phyloP scores from a whole-genome alignment of 164 flowering plant species.

The Annona squamosa region DNA sequence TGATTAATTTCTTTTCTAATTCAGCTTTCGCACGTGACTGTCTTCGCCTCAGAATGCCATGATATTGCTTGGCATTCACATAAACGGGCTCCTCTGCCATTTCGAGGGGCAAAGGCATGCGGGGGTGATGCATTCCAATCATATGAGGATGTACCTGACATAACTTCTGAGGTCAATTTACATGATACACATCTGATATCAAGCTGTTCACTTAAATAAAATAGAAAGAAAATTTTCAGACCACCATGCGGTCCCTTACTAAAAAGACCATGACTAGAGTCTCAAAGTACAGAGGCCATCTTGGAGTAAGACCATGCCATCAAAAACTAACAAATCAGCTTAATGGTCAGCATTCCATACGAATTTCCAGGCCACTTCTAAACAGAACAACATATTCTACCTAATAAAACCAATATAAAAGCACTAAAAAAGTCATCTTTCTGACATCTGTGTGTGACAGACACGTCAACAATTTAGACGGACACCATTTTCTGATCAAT shows the following conservation, averaged over 20 bases:
- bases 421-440: no score
- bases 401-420: no score
- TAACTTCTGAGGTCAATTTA: conserved; percentile 3
- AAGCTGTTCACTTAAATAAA: neutral
- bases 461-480: neutral
- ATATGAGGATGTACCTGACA: conserved; percentile 67
- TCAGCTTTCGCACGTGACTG: conserved; percentile 98
- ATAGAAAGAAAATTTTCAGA: no score
- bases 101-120: conserved; percentile 88
- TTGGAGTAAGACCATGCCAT: no score
- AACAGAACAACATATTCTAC: no score
- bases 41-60: conserved; percentile 83
- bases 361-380: no score
- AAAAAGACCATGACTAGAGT: neutral
- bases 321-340: no score
- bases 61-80: conserved; percentile 97
- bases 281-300: no score
- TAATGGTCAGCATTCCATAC: no score
- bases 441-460: no score
- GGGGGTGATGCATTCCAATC: conserved; percentile 61
- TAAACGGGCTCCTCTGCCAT: conserved; percentile 92
- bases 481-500: neutral
- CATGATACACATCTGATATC: neutral
- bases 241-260: neutral
- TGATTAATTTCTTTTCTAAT: conserved; percentile 70